phyloP scores from a whole-genome alignment of 2,329 filamentous ascomycete genomes.

The Aspergillus tamarii region DNA sequence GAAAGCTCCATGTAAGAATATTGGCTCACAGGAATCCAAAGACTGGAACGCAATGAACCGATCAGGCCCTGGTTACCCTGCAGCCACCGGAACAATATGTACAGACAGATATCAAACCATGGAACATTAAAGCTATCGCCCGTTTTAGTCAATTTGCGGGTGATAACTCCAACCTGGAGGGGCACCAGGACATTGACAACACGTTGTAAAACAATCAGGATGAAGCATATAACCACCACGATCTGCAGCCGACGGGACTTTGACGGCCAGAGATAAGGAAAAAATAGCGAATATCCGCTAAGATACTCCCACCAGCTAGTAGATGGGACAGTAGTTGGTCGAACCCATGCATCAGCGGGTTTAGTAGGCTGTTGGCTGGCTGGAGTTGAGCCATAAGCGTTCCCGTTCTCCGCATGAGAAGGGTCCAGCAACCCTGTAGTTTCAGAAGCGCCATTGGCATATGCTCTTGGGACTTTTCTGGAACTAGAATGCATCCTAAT shows the following conservation, averaged over 20 bases:
- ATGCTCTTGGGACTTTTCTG: slow-evolving; percentile 29
- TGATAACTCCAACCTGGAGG: slow-evolving; percentile 76
- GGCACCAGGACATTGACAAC: slow-evolving; percentile 86
- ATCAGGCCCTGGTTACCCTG: slow-evolving; percentile 89
- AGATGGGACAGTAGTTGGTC: slow-evolving; percentile 80
- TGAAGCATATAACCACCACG: slow-evolving; percentile 79
- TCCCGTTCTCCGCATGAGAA: slow-evolving; percentile 50
- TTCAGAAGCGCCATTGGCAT: slow-evolving; percentile 46
- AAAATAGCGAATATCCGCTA: slow-evolving; percentile 88
- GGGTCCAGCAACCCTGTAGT: slow-evolving; percentile 46
- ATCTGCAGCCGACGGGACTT: slow-evolving; percentile 75
- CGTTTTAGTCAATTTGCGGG: slow-evolving; percentile 69
- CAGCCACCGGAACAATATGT: slow-evolving; percentile 77
- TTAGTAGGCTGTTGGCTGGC: slow-evolving; percentile 46
- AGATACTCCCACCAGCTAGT: slow-evolving; percentile 97
- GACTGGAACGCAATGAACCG: slow-evolving; percentile 75
- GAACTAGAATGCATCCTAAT: slow-evolving; percentile 50
- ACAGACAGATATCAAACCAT: slow-evolving; percentile 73
- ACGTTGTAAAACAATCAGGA: slow-evolving; percentile 78
- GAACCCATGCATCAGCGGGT: slow-evolving; percentile 76
- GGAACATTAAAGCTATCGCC: slow-evolving; percentile 62
- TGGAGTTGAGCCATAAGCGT: slow-evolving; percentile 55
- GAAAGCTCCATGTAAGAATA: slow-evolving; percentile 95
- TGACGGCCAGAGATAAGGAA: slow-evolving; percentile 94
- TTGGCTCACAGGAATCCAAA: slow-evolving; percentile 97